Conservation (phyloP, 1,284 basidiomycete species). For the Cutaneotrichosporon sp. region DNA sequence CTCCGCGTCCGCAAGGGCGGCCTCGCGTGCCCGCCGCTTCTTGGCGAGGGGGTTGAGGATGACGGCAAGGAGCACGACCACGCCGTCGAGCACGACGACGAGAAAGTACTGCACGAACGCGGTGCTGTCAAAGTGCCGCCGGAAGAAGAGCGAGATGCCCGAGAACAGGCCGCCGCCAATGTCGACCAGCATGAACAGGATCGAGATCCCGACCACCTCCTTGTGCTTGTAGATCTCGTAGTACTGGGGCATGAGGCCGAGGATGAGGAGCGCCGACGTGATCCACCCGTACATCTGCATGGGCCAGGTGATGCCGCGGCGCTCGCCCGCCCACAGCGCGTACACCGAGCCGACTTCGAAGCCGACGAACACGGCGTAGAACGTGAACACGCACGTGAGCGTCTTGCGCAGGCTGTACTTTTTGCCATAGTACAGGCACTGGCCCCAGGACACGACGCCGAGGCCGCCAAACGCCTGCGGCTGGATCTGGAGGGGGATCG, state of each 20-base stretch:
- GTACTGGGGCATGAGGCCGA: constrained; percentile 65
- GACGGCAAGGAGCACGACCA: constrained; percentile 62
- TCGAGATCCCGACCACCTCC: constrained; percentile 72
- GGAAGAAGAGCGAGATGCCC: constrained; percentile 69
- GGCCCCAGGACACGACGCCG: constrained; percentile 64
- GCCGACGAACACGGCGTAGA: constrained; percentile 59
- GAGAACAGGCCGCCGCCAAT: constrained; percentile 69
- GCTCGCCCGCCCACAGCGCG: constrained; percentile 59
- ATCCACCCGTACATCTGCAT: constrained; percentile 67
- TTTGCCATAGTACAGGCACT: constrained; percentile 66
- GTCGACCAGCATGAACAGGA: constrained; percentile 71
- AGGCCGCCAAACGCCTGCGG: constrained; percentile 71
- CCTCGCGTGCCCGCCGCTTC: constrained; percentile 31
- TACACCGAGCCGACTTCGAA: constrained; percentile 66
- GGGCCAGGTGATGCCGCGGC: constrained; percentile 58
- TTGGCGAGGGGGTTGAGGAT: constrained; percentile 63
- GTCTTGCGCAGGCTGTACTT: constrained; percentile 52
- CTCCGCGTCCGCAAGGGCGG: constrained; percentile 11
- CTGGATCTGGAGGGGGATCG: constrained; percentile 68
- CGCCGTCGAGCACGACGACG: constrained; percentile 62
- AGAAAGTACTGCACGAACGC: constrained; percentile 60
- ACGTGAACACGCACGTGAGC: constrained; percentile 48
- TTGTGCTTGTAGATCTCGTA: constrained; percentile 68
- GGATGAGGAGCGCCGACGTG: constrained; percentile 63
- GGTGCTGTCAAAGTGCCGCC: constrained; percentile 64